Evolutionary conservation across 441 rosid genomes (phyloP).

Genomic region (Jatropha multifida): DNA sequence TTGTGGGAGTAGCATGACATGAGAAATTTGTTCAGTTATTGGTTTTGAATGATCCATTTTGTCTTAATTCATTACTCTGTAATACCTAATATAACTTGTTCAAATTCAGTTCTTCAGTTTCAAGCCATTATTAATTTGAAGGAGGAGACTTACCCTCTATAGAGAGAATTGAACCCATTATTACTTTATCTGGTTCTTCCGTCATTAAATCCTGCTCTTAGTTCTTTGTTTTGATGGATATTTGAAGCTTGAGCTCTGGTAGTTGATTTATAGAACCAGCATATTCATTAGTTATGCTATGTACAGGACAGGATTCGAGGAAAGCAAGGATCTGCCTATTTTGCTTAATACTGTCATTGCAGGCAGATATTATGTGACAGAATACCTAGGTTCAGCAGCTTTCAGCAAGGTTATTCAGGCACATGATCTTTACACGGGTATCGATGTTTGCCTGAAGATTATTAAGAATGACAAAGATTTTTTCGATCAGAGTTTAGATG

Average conservation of each 20-base stretch:
- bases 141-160: neutral
- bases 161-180: neutral
- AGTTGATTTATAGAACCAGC: conserved; percentile 19
- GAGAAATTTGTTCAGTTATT: conserved; percentile 3
- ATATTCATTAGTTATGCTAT: conserved; percentile 29
- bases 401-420: conserved; percentile 95
- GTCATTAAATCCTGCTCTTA: conserved; percentile 3
- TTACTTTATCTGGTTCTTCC: neutral
- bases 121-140: neutral
- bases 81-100: neutral
- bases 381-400: conserved; percentile 92
- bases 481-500: conserved; percentile 95
- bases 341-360: conserved; percentile 70
- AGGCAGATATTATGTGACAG: conserved; percentile 87
- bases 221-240: conserved; percentile 12
- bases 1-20: neutral
- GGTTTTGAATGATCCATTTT: neutral
- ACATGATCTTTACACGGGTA: conserved; percentile 66
- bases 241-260: conserved; percentile 23
- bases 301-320: conserved; percentile 96
- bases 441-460: conserved; percentile 86
- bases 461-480: conserved; percentile 96
- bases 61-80: neutral
- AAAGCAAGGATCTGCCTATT: conserved; percentile 75
- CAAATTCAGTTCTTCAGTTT: conserved; percentile 5